Evolutionary conservation across 2,329 filamentous ascomycete species (phyloP).

Genomic region (Lasiodiplodia citricola): DNA sequence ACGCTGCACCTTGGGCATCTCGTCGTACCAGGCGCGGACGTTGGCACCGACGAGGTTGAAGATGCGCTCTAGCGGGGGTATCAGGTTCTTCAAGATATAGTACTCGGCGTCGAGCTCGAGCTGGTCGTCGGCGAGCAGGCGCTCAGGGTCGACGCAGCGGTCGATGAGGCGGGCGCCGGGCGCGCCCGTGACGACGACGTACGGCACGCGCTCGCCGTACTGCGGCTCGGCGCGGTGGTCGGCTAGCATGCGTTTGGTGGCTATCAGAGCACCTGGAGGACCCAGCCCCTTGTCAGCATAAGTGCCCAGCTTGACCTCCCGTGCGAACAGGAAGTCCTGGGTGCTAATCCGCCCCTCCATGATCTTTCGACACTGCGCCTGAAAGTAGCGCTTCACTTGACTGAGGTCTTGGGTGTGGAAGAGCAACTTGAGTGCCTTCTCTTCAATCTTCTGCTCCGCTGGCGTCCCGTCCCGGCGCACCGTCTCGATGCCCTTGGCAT

Average conservation of each 20-base stretch:
- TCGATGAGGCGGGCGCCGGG: conserved; percentile 86
- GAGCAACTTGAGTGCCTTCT: conserved; percentile 84
- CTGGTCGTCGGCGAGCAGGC: conserved; percentile 75
- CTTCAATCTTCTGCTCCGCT: conserved; percentile 95
- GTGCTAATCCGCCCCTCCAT: conserved; percentile 87
- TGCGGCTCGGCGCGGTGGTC: conserved; percentile 89
- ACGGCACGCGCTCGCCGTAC: conserved; percentile 93
- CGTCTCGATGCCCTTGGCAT: conserved; percentile 98
- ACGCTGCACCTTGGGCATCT: conserved; percentile 90
- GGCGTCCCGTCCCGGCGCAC: conserved; percentile 93
- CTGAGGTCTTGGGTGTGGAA: conserved; percentile 91
- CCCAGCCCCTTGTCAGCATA: conserved; percentile 82
- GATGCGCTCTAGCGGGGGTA: conserved; percentile 92
- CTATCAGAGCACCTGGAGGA: conserved; percentile 87
- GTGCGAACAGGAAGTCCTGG: conserved; percentile 95
- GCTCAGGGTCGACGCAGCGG: conserved; percentile 87
- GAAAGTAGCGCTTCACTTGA: conserved; percentile 88
- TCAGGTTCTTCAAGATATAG: conserved; percentile 94
- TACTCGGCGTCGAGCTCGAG: conserved; percentile 90
- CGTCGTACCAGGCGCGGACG: conserved; percentile 89
- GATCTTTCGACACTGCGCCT: conserved; percentile 87
- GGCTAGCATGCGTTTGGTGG: conserved; percentile 81
- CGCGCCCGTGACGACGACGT: conserved; percentile 87
- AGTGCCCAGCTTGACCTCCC: conserved; percentile 86
- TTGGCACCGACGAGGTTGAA: conserved; percentile 96